A percentile compares a stretch with the other conserved stretches of the same genome.
These are phyloP conservation scores for Ceratobasidium sp. DNA, from an alignment of 1,284 basidiomycete genomes.

Conservation along the genomic window DNA sequence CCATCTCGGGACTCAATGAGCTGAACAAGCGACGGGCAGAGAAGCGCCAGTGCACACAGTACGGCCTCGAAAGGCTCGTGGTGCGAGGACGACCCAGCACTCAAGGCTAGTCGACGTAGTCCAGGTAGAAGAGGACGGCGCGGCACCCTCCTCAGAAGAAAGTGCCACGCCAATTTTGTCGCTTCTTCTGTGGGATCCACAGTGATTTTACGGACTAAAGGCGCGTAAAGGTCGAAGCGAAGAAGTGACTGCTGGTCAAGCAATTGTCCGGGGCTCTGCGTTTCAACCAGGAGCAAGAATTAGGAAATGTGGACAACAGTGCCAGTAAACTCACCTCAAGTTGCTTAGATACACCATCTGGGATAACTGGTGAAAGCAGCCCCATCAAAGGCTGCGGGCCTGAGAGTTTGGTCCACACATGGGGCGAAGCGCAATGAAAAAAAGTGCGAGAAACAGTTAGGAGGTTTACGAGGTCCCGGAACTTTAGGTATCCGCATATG, in stretches of 20 bases:
- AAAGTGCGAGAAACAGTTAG: too few species aligned
- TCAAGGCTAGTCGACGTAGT: neutral
- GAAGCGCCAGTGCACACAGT: neutral
- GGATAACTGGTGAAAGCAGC: neutral
- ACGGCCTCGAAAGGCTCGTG: neutral
- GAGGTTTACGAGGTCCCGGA: too few species aligned
- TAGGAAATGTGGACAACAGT: neutral
- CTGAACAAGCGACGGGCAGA: neutral
- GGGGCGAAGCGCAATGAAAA: neutral
- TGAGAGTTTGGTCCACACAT: neutral
- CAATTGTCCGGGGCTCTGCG: neutral
- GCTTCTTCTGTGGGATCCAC: neutral
- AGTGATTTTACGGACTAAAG: neutral
- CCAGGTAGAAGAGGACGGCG: conserved; percentile 5
- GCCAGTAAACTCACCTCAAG: neutral
- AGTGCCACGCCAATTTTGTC: neutral
- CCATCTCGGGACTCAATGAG: neutral
- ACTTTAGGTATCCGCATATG: too few species aligned
- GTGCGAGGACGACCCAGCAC: neutral
- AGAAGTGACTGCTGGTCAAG: neutral
- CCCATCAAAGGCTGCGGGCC: neutral
- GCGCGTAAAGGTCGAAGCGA: neutral
- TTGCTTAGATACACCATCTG: neutral
- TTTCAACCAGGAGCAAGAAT: neutral
- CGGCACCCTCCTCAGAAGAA: neutral